These are phyloP conservation scores for Solanum pinnatisectum DNA, from an alignment of 257 asterid genomes.

Conservation along the genomic window DNA sequence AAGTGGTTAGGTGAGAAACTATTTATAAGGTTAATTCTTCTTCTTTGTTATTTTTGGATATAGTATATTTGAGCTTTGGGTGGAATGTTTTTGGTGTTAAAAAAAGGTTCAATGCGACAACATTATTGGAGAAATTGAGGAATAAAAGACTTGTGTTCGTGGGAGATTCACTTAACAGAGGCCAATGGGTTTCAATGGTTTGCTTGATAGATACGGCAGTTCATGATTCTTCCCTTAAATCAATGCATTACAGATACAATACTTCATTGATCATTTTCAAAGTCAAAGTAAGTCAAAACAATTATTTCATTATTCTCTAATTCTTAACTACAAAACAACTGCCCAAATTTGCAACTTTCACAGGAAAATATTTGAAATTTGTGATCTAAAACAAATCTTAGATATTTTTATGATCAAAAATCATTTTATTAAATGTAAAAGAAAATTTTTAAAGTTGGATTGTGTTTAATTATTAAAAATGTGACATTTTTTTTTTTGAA, in stretches of 20 bases:
- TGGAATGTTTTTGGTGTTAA: constrained; percentile 27
- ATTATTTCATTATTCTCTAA: neutral
- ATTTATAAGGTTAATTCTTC: neutral
- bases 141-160: constrained; percentile 76
- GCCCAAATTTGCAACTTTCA: neutral
- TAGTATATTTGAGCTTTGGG: constrained; percentile 15
- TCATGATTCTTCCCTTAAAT: constrained; percentile 37
- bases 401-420: too few species aligned
- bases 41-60: neutral
- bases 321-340: too few species aligned
- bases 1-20: neutral
- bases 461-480: too few species aligned
- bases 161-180: constrained; percentile 84
- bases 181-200: constrained; percentile 92
- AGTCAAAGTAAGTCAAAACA: constrained; percentile 36
- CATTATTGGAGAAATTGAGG: constrained; percentile 61
- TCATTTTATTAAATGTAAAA: too few species aligned
- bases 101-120: constrained; percentile 78
- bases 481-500: too few species aligned
- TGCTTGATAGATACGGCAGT: constrained; percentile 68
- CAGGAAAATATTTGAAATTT: too few species aligned
- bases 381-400: too few species aligned
- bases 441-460: too few species aligned
- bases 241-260: constrained; percentile 56
- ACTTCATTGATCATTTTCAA: constrained; percentile 81